Evolutionary conservation across 257 asterid species (phyloP), one percentile per base, ranked within the genome.

Genomic region (Lavandula angustifolia): DNA sequence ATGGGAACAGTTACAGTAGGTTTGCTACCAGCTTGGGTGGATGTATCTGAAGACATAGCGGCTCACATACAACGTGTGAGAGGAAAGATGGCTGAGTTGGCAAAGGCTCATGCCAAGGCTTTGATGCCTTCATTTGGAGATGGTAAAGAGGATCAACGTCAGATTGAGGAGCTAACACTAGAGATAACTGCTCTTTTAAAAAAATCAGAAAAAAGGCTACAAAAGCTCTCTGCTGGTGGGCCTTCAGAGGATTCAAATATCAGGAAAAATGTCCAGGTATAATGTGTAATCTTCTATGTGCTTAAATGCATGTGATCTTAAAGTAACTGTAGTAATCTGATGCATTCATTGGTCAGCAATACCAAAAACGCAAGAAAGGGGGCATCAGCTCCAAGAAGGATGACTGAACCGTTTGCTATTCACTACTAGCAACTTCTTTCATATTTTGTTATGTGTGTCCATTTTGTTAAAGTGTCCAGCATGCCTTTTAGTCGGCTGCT

Each of bases 101-200:
- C 91, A 61, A 92, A 89, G 79, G 95, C 99, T 78, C 99, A 92
- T 79, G 97, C 96, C 46, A 90, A 92, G 80, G 99, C 99, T 77
- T 85, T 92, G 73, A 87, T 92, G 99, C 97, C 99, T 52, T 87
- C 97, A 62, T 92, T 92, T 73, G 99, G 99, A 73, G 99, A 92
- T 81, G 96, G 96, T 69, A 89, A 81, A 82, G 99, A 92, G 79
- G 99, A 92, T 80, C 99, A 92, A 61, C 94, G 72, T 32, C 87
- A 67, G 64, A 92, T 92, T 49, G 99, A 92, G 83, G 61, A 87
- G 66, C 96, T 89, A 67, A 92, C 99, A 32, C 95, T 85, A 8
- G 97, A 92, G 81, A 89, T 92, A 62, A 92, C 99, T 68, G 83
- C 77, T 80, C 92, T 87, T 22, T 69, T 92, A 60, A 87, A 80